phyloP scores from a whole-genome alignment of 257 asterid genomes.

The Jacaranda copaia region DNA sequence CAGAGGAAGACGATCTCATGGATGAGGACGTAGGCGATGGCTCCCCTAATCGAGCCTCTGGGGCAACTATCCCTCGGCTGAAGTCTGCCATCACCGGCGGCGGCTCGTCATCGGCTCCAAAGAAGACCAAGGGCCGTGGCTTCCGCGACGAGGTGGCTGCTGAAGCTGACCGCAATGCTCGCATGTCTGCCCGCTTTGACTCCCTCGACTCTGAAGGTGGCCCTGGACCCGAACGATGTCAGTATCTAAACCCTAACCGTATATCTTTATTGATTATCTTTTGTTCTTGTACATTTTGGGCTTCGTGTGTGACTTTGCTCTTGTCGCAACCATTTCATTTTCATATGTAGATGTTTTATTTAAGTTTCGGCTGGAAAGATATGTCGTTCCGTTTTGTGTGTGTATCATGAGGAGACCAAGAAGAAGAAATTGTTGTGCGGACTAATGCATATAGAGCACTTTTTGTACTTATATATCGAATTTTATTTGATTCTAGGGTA shows the following conservation, averaged over 20 bases:
- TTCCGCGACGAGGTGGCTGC: constrained; percentile 86
- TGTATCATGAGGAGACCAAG: neutral
- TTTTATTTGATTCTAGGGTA: neutral
- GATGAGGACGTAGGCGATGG: constrained; percentile 84
- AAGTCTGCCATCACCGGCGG: constrained; percentile 89
- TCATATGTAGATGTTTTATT: neutral
- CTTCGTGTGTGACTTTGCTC: neutral
- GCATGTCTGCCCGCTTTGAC: constrained; percentile 89
- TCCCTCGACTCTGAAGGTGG: constrained; percentile 83
- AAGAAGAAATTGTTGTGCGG: neutral
- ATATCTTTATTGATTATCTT: neutral
- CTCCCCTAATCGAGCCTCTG: constrained; percentile 50
- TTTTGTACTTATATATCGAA: neutral
- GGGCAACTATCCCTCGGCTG: constrained; percentile 66
- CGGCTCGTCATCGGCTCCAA: constrained; percentile 63
- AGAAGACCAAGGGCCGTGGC: constrained; percentile 96
- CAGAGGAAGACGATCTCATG: constrained; percentile 98
- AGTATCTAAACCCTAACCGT: constrained; percentile 38
- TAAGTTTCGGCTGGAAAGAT: neutral
- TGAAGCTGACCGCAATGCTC: constrained; percentile 85
- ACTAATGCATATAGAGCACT: too few species aligned
- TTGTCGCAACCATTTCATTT: neutral
- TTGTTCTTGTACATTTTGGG: neutral
- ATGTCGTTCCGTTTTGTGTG: neutral
- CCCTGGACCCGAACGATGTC: constrained; percentile 97